Conservation (phyloP, 2,329 filamentous ascomycete species). For the Xylariomycetidae sp. region DNA sequence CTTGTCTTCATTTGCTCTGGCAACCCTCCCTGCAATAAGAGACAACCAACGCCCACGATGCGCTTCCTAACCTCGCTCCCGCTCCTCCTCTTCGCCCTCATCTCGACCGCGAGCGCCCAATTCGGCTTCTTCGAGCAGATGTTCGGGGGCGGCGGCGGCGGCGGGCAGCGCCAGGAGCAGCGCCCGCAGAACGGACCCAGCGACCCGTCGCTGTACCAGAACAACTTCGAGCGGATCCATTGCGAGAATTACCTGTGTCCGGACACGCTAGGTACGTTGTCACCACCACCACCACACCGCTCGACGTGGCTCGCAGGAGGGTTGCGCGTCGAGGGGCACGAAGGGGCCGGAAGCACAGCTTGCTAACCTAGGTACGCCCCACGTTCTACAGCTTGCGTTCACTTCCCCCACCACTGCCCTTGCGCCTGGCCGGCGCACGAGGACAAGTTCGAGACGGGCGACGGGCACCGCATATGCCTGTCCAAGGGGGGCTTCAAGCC, state of each 20-base stretch:
- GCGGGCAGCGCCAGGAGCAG: conserved; percentile 45
- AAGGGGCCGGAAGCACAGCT: too few relatives aligned
- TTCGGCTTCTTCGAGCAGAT: conserved; percentile 99
- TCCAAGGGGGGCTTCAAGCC: conserved; percentile 69
- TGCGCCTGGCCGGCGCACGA: conserved; percentile 74
- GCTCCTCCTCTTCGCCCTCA: conserved; percentile 51
- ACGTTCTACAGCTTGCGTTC: conserved; percentile 85
- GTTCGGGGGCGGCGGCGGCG: conserved; percentile 61
- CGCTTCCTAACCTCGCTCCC: conserved; percentile 20
- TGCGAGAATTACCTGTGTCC: conserved; percentile 95
- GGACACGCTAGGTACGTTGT: conserved; percentile 70
- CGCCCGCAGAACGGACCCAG: conserved; percentile 75
- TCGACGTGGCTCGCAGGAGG: too few relatives aligned
- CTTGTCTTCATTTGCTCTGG: too few relatives aligned
- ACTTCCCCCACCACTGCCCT: conserved; percentile 95
- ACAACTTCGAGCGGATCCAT: conserved; percentile 50
- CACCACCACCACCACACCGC: too few relatives aligned
- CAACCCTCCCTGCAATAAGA: background rate
- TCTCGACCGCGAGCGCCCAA: conserved; percentile 61
- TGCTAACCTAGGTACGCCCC: too few relatives aligned
- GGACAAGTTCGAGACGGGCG: conserved; percentile 69
- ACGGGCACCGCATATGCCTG: conserved; percentile 67
- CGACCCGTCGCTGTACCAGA: conserved; percentile 69
- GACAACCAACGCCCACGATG: conserved; percentile 22
- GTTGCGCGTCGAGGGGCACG: too few relatives aligned